Base-by-base conservation (phyloP, 805 yeast genomes). In the Hyphopichia homilentoma region DNA sequence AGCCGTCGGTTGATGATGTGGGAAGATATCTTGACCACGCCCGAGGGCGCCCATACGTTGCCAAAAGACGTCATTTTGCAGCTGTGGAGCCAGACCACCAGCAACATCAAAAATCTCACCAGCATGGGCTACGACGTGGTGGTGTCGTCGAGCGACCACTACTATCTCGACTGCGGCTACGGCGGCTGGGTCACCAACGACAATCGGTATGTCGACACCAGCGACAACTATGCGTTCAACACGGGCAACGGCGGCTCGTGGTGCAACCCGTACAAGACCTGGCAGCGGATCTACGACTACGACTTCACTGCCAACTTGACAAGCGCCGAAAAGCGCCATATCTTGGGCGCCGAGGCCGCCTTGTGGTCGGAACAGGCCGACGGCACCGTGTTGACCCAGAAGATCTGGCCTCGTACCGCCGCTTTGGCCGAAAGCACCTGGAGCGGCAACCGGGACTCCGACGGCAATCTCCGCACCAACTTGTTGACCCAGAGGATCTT, bases 201-300 rank as follows among this genome's bases (percentile, higher is more conserved):
- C 41, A 56, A 58, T 2, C 34, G 63, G 18, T 57, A 57, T 41
- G 36, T 51, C 16, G 62, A 50, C 27, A 36, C 33, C n/a, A 41
- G 44, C 6, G 41, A 33, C 4, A 45, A 46, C 24, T 42, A 39
- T 6, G 52, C 35, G 13, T 57, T 54, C 46, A 61, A 61, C 42
- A 12, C n/a, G 16, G 56, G 57, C 4, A 21, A 27, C 23, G 66
- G 62, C 16, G 68, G 68, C 6, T 54, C 63, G 2, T 63, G 66
- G 65, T 65, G 71, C 39, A 62, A 52, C 17, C 70, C 72, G 6
- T 66, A 66, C 48, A 66, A 65, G 43, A 60, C 64, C 1, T 66
- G 68, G 68, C 70, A 65, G 39, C 41, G 64, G 31, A 62, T 66
- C 27, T 65, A 65, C 41, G 44, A 48, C 35, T 62, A 43, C 33